phyloP scores from a whole-genome alignment of 805 yeast species.

The Zygosaccharomyces siamensis region DNA sequence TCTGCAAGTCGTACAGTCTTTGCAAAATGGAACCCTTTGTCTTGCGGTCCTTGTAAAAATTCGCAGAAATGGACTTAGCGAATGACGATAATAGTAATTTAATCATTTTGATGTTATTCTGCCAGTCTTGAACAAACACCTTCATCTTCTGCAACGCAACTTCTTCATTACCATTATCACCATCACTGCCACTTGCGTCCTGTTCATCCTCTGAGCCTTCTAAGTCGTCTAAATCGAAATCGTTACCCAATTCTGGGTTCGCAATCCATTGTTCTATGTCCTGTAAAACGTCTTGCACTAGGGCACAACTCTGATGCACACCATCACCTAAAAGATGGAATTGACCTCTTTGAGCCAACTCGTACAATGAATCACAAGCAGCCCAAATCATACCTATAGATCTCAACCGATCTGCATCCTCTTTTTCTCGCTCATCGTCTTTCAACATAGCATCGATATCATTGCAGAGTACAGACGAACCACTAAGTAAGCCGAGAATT shows the following conservation, averaged over 20 bases:
- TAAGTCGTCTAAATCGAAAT: conserved; percentile 32
- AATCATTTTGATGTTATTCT: conserved; percentile 42
- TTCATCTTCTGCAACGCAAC: conserved; percentile 32
- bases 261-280: conserved; percentile 69
- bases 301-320: conserved; percentile 33
- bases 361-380: conserved; percentile 48
- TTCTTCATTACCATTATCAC: conserved; percentile 33
- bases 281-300: conserved; percentile 58
- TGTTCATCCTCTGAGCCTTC: conserved; percentile 31
- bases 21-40: conserved; percentile 44
- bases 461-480: conserved; percentile 19
- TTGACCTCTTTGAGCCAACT: conserved; percentile 45
- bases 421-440: conserved; percentile 20
- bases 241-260: conserved; percentile 52
- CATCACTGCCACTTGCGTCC: conserved; percentile 23
- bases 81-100: conserved; percentile 56
- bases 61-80: conserved; percentile 50
- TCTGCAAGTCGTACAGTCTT: conserved; percentile 41
- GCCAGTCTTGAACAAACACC: conserved; percentile 46
- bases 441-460: conserved; percentile 20
- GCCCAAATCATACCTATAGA: conserved; percentile 70
- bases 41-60: conserved; percentile 24
- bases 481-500: conserved; percentile 22
- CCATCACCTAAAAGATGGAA: conserved; percentile 47
- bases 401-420: conserved; percentile 43